A percentile compares a stretch with the other conserved stretches of the same genome.
phyloP scores from a whole-genome alignment of 148 eudicot species.

The Oxyria digyna region DNA sequence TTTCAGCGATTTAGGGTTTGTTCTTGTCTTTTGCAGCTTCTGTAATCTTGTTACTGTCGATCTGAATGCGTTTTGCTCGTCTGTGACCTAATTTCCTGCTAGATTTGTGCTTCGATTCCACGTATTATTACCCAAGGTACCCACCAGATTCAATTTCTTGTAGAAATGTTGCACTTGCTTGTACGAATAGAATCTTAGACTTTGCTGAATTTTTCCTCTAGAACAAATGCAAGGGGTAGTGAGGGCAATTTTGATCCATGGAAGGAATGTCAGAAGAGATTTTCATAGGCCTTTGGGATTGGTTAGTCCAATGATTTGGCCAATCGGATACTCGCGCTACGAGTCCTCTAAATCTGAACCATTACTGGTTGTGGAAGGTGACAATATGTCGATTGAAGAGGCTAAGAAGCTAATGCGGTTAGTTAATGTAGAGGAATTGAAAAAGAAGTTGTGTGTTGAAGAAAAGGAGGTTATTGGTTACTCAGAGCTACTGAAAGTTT shows the following conservation, averaged over 20 bases:
- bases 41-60: not conserved
- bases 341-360: not conserved
- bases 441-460: slow-evolving; percentile 51
- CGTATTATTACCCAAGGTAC: too few relatives aligned
- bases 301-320: not conserved
- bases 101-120: too few relatives aligned
- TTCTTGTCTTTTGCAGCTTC: not conserved
- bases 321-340: too few relatives aligned
- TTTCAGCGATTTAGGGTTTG: not conserved
- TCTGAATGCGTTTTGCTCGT: too few relatives aligned
- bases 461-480: slow-evolving; percentile 62
- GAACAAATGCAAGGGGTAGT: slow-evolving; percentile 5
- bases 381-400: slow-evolving; percentile 36
- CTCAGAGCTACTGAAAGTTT: slow-evolving; percentile 46
- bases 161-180: not conserved
- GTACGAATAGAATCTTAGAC: not conserved
- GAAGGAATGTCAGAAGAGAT: slow-evolving; percentile 1
- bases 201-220: not conserved
- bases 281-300: not conserved
- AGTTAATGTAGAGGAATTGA: slow-evolving; percentile 74
- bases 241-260: not conserved
- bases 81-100: too few relatives aligned
- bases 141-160: not conserved
- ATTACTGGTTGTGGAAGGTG: slow-evolving; percentile 12
- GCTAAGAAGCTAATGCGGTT: slow-evolving; percentile 71